Conservation (phyloP, 2,329 filamentous ascomycete genomes). For the Leptographium lundbergii region DNA sequence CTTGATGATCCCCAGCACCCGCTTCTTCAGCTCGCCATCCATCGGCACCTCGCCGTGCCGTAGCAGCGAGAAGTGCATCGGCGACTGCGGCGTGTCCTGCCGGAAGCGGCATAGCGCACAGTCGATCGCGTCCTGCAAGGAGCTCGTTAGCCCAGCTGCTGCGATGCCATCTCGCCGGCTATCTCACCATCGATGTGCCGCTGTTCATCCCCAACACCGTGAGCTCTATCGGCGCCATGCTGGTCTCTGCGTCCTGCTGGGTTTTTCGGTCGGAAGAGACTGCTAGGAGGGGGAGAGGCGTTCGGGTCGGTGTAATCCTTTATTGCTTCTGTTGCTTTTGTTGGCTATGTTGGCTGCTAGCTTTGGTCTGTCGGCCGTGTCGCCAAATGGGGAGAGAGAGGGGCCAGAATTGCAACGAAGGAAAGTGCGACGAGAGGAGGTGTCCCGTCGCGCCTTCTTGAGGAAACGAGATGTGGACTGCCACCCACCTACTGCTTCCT, state of each 20-base stretch:
- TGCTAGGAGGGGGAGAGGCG: too few species aligned
- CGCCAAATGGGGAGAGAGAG: background rate
- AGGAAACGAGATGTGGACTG: background rate
- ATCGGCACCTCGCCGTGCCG: slow-evolving; percentile 44
- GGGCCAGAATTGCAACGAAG: background rate
- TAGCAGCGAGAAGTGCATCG: slow-evolving; percentile 44
- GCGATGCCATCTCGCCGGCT: background rate
- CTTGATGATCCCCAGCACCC: slow-evolving; percentile 43
- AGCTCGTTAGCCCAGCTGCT: background rate
- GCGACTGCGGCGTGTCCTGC: slow-evolving; percentile 35
- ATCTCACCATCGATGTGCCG: slow-evolving; percentile 33
- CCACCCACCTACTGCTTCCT: background rate
- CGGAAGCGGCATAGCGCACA: slow-evolving; percentile 44
- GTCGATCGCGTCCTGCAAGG: slow-evolving; percentile 42
- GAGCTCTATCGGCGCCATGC: slow-evolving; percentile 25
- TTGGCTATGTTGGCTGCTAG: background rate
- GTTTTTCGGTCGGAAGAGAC: too few species aligned
- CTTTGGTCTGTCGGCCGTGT: background rate
- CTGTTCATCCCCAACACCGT: slow-evolving; percentile 42
- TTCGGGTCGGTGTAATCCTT: background rate
- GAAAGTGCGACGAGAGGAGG: background rate
- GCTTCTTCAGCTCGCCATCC: slow-evolving; percentile 38
- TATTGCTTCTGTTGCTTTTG: background rate
- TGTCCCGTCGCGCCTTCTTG: background rate
- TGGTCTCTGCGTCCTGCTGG: background rate